These are phyloP conservation scores for Clarireedia homoeocarpa DNA, from an alignment of 2,329 filamentous ascomycete species.

Conservation along the genomic window DNA sequence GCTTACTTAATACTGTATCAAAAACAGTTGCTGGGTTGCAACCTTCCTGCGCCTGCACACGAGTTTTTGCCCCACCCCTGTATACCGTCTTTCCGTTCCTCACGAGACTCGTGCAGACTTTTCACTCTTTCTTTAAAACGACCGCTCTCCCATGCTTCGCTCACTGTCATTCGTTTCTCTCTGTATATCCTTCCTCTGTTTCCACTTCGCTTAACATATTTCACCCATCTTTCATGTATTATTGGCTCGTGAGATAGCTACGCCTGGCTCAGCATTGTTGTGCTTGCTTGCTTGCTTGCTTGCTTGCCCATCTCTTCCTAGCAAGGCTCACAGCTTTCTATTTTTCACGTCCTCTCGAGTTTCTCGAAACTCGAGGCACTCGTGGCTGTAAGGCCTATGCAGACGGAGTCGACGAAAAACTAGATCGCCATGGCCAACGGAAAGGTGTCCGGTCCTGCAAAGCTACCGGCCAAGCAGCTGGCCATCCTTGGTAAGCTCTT, in stretches of 20 bases:
- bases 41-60: too few relatives aligned
- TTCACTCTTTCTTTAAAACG: background rate
- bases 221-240: too few relatives aligned
- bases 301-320: too few relatives aligned
- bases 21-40: too few relatives aligned
- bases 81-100: too few relatives aligned
- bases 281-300: too few relatives aligned
- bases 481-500: constrained; percentile 62
- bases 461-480: constrained; percentile 69
- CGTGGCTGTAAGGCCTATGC: background rate
- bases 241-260: too few relatives aligned
- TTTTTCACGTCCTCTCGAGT: background rate
- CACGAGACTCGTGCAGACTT: background rate
- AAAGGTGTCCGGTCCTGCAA: constrained; percentile 36
- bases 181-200: background rate
- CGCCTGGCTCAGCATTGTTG: too few relatives aligned
- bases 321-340: too few relatives aligned
- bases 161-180: background rate
- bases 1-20: too few relatives aligned
- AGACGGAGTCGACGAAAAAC: background rate
- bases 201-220: background rate
- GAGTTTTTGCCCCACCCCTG: background rate
- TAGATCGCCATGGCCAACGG: constrained; percentile 14
- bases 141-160: background rate
- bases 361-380: background rate